These are phyloP conservation scores for Zalaria sp. DNA, from an alignment of 2,329 filamentous ascomycete species.

Conservation along the genomic window DNA sequence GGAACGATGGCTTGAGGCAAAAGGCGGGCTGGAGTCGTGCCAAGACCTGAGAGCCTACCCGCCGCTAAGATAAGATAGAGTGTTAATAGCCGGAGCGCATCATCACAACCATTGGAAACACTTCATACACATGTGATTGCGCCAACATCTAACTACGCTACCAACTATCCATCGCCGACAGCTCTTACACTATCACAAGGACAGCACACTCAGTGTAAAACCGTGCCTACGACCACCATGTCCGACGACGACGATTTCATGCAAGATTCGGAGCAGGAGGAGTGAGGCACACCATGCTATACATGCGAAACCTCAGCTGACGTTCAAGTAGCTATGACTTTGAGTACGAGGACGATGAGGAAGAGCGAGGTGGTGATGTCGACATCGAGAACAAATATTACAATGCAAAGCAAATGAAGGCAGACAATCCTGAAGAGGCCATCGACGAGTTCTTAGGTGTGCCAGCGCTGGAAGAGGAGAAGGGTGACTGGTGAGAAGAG, in stretches of 20 bases:
- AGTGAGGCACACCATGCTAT: constrained; percentile 36
- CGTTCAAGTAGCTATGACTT: constrained; percentile 64
- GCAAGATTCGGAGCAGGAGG: constrained; percentile 80
- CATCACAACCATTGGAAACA: too few relatives aligned
- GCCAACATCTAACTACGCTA: too few relatives aligned
- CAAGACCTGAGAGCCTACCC: too few relatives aligned
- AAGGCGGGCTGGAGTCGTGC: too few relatives aligned
- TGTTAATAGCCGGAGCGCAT: too few relatives aligned
- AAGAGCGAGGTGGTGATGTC: constrained; percentile 75
- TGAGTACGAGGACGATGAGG: constrained; percentile 90
- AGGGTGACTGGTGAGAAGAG: constrained; percentile 68
- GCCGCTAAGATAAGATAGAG: too few relatives aligned
- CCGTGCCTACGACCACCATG: constrained; percentile 35
- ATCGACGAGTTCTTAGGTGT: constrained; percentile 88
- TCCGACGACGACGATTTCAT: constrained; percentile 84
- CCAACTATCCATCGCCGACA: too few relatives aligned
- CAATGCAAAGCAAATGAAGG: constrained; percentile 95
- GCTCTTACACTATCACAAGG: too few relatives aligned
- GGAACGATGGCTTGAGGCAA: too few relatives aligned
- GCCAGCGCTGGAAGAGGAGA: constrained; percentile 70
- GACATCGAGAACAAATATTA: constrained; percentile 99
- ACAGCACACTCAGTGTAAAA: too few relatives aligned
- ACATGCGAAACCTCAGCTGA: constrained; percentile 9
- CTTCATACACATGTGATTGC: too few relatives aligned
- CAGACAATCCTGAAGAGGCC: constrained; percentile 71